A percentile compares a stretch with the other conserved stretches of the same genome.
These are phyloP conservation scores for Colletotrichum aenigma DNA, from an alignment of 2,329 filamentous ascomycete genomes.

Conservation along the genomic window DNA sequence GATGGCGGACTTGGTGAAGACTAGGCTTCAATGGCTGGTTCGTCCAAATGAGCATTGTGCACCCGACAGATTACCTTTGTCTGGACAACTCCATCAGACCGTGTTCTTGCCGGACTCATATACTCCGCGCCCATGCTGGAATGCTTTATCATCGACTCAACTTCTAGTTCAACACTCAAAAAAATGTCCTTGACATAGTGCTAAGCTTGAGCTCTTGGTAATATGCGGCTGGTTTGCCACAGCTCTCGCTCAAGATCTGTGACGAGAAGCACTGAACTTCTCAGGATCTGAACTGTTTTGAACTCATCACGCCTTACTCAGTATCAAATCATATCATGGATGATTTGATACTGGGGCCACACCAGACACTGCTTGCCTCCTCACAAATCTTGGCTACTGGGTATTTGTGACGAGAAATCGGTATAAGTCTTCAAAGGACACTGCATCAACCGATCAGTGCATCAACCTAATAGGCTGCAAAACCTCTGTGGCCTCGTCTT, in stretches of 20 bases:
- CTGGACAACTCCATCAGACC: background rate
- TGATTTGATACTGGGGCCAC: background rate
- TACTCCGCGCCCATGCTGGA: background rate
- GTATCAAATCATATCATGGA: background rate
- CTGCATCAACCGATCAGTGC: background rate
- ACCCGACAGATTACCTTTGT: background rate
- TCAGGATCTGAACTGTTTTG: too few relatives aligned
- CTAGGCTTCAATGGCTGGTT: background rate
- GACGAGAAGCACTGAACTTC: background rate
- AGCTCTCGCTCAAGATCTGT: background rate
- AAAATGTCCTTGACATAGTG: rapidly evolving
- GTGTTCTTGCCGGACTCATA: background rate
- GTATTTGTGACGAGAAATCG: too few relatives aligned
- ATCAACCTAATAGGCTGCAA: background rate
- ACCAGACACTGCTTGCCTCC: background rate
- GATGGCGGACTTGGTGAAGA: background rate
- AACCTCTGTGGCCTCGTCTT: background rate
- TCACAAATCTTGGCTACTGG: too few relatives aligned
- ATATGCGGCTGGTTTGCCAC: background rate
- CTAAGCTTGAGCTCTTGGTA: background rate
- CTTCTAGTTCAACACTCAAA: background rate
- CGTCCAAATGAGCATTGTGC: background rate
- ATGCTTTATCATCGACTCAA: background rate
- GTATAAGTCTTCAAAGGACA: background rate
- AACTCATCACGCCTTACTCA: background rate